Evolutionary conservation across 106 monocot genomes (phyloP).

Genomic region (Acorus calamus): DNA sequence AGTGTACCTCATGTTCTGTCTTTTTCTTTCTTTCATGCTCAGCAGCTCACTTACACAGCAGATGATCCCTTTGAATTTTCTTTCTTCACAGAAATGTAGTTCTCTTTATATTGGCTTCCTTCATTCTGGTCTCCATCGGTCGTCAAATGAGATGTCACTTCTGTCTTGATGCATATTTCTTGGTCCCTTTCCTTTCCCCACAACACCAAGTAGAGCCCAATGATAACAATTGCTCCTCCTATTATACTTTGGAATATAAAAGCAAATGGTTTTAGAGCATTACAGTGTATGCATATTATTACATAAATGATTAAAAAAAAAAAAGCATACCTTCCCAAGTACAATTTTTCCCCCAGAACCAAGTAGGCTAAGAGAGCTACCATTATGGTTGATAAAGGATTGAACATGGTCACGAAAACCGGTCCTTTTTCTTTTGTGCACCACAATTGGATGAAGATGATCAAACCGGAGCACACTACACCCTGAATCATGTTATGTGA

Average conservation of each 20-base stretch:
- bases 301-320: background rate
- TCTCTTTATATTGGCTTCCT: constrained; percentile 3
- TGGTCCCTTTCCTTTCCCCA: constrained; percentile 82
- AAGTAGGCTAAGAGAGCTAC: constrained; percentile 73
- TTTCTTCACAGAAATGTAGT: background rate
- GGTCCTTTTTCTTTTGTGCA: constrained; percentile 79
- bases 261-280: background rate
- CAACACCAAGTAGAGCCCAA: constrained; percentile 58
- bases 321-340: constrained; percentile 55
- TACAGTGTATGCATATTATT: background rate
- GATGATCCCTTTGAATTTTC: background rate
- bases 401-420: constrained; percentile 94
- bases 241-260: constrained; percentile 42
- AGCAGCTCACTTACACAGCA: background rate
- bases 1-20: no score
- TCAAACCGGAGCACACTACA: constrained; percentile 50
- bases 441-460: constrained; percentile 71
- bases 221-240: constrained; percentile 57
- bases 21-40: no score
- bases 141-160: constrained; percentile 6
- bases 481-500: constrained; percentile 32
- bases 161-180: constrained; percentile 7
- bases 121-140: constrained; percentile 8
- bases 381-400: constrained; percentile 63
- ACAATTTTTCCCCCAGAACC: constrained; percentile 63